Percentiles rank a stretch among this genome's conserved stretches.
Conservation (phyloP, 225 moss, liverwort and hornwort genomes). For the Physcomitrellopsis africana region DNA sequence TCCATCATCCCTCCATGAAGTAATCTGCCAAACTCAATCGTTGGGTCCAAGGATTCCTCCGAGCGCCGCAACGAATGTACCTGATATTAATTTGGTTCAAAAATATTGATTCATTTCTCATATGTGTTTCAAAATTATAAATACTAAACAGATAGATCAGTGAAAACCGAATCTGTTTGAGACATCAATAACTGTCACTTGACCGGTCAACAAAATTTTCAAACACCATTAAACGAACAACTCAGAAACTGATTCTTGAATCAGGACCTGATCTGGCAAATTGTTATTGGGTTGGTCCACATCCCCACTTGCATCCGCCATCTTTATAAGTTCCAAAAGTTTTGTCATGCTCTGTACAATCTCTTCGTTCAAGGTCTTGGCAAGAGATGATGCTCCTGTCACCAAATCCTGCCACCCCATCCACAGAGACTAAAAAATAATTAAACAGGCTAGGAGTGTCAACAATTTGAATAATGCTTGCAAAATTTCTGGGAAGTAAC, state of each 20-base stretch:
- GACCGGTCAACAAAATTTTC: slow-evolving; percentile 7
- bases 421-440: slow-evolving; percentile 25
- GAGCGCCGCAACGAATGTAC: slow-evolving; percentile 71
- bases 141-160: slow-evolving; percentile 4
- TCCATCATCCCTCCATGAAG: slow-evolving; percentile 72
- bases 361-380: slow-evolving; percentile 69
- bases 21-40: slow-evolving; percentile 79
- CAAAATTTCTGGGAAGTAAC: not conserved
- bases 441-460: slow-evolving; percentile 1
- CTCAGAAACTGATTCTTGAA: slow-evolving; percentile 12
- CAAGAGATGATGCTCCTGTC: slow-evolving; percentile 71
- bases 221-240: slow-evolving; percentile 10
- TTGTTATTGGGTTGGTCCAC: slow-evolving; percentile 66
- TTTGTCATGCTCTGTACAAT: slow-evolving; percentile 75
- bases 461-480: not conserved
- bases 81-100: slow-evolving; percentile 41
- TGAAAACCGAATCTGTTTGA: slow-evolving; percentile 4
- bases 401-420: slow-evolving; percentile 66
- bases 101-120: slow-evolving; percentile 23
- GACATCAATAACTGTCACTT: slow-evolving; percentile 9
- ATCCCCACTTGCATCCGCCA: slow-evolving; percentile 62
- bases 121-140: not conserved
- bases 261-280: slow-evolving; percentile 73
- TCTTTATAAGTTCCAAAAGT: slow-evolving; percentile 71
- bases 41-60: slow-evolving; percentile 90